Evolutionary conservation across 106 monocot species (phyloP).

Genomic region (Ottelia alismoides): DNA sequence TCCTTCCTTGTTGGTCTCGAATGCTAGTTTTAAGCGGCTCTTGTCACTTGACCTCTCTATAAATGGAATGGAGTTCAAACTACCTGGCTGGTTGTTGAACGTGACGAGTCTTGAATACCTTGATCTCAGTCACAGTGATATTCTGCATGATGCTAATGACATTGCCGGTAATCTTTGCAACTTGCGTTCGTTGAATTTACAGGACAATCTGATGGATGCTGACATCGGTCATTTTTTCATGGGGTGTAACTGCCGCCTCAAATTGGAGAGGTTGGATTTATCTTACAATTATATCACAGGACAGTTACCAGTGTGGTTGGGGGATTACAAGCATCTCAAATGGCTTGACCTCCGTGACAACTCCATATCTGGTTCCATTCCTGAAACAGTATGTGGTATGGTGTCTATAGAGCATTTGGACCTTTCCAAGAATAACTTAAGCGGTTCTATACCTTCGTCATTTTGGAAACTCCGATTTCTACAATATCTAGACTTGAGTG

Average conservation of each 20-base stretch:
- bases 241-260: too few relatives aligned
- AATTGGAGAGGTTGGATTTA: too few relatives aligned
- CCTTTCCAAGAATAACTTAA: not conserved
- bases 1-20: not conserved
- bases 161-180: too few relatives aligned
- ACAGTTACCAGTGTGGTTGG: too few relatives aligned
- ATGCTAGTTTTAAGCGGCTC: conserved; percentile 6
- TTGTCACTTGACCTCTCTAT: conserved; percentile 2
- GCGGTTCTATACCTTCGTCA: not conserved
- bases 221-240: too few relatives aligned
- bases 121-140: not conserved
- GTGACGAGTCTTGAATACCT: conserved; percentile 3
- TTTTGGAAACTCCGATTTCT: not conserved
- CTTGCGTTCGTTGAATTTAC: too few relatives aligned
- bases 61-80: conserved; percentile 4
- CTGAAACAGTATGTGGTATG: not conserved
- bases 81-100: conserved; percentile 10
- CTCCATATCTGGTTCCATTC: not conserved
- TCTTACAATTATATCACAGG: too few relatives aligned
- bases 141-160: too few relatives aligned
- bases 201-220: too few relatives aligned
- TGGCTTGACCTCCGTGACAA: too few relatives aligned
- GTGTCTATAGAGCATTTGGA: not conserved
- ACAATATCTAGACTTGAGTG: not conserved
- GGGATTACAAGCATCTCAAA: too few relatives aligned